phyloP scores from a whole-genome alignment of 2,329 filamentous ascomycete species.

The Teratosphaeria viscida region DNA sequence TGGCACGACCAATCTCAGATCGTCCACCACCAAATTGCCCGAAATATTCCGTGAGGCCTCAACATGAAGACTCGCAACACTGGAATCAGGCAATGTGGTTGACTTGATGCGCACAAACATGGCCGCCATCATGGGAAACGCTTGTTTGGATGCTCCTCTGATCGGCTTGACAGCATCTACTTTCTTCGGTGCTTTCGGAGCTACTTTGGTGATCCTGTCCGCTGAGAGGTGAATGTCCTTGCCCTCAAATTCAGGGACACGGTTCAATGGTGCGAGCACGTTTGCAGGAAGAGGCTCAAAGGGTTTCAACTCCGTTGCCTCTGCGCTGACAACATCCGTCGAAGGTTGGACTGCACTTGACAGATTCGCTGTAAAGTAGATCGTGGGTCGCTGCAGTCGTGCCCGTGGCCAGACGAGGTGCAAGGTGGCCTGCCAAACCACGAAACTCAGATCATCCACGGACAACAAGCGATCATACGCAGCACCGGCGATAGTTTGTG shows the following conservation, averaged over 20 bases:
- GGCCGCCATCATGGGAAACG: conserved; percentile 56
- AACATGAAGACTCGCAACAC: conserved; percentile 20
- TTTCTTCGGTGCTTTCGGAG: conserved; percentile 51
- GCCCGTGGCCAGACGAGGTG: conserved; percentile 37
- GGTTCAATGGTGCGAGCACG: conserved; percentile 62
- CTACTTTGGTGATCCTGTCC: conserved; percentile 62
- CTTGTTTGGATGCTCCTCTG: conserved; percentile 51
- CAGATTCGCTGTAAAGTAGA: conserved; percentile 46
- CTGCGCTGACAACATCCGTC: conserved; percentile 43
- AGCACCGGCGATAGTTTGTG: conserved; percentile 6
- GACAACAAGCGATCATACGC: conserved; percentile 11
- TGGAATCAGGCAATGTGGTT: conserved; percentile 43
- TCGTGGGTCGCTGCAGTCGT: conserved; percentile 54
- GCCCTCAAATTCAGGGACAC: conserved; percentile 40
- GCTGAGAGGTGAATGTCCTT: conserved; percentile 60
- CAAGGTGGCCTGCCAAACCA: conserved; percentile 19
- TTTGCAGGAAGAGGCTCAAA: conserved; percentile 61
- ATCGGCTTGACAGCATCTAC: conserved; percentile 55
- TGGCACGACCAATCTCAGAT: conserved; percentile 47
- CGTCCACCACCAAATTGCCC: conserved; percentile 44
- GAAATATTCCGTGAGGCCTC: conserved; percentile 18
- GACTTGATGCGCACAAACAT: conserved; percentile 65
- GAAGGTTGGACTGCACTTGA: conserved; percentile 16
- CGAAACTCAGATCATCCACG: conserved; percentile 10
- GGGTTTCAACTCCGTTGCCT: conserved; percentile 58